Conservation (phyloP, 208 protist genomes). For the Leishmania tarentolae region DNA sequence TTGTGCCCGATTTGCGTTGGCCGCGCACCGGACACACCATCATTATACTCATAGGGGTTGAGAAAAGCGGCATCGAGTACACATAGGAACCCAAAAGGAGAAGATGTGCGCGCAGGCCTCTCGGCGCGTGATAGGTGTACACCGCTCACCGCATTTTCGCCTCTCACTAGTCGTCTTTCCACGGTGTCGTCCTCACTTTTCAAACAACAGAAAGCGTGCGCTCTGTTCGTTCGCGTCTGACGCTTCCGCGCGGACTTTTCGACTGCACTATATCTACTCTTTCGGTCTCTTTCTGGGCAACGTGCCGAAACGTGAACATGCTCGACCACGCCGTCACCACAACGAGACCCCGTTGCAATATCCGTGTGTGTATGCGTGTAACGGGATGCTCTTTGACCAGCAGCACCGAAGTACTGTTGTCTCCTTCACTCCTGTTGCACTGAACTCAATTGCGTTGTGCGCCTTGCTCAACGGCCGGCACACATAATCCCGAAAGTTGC, state of each 20-base stretch:
- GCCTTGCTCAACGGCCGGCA: neutral
- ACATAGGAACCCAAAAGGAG: too few relatives aligned
- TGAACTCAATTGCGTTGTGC: neutral
- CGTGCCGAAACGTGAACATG: neutral
- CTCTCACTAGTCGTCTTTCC: neutral
- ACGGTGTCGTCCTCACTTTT: neutral
- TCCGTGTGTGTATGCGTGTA: neutral
- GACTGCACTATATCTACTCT: neutral
- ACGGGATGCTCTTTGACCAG: neutral
- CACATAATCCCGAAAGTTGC: neutral
- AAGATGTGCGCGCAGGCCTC: neutral
- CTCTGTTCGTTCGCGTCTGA: neutral
- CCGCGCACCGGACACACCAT: too few relatives aligned
- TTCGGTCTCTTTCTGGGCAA: neutral
- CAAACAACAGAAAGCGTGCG: neutral
- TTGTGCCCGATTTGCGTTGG: too few relatives aligned
- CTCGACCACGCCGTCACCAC: neutral
- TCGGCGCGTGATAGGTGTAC: neutral
- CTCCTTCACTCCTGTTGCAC: neutral
- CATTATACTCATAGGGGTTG: too few relatives aligned
- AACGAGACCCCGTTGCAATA: too few relatives aligned
- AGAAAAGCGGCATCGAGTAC: too few relatives aligned
- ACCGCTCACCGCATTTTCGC: neutral
- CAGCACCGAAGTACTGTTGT: neutral
- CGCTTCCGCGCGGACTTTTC: neutral